phyloP scores from a whole-genome alignment of 495 filamentous ascomycete species.

The Rostrohypoxylon terebratum region DNA sequence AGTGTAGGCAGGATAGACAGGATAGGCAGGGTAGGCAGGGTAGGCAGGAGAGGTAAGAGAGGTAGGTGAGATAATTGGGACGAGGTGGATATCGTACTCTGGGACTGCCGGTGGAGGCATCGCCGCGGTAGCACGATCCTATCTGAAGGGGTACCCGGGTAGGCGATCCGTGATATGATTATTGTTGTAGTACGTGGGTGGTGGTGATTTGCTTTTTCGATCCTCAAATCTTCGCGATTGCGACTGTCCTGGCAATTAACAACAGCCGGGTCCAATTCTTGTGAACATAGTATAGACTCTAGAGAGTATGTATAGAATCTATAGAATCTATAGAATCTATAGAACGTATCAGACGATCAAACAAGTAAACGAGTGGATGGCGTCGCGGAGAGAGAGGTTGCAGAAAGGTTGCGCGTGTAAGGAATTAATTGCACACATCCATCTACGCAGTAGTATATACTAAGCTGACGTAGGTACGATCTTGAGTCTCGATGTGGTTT shows the following conservation, averaged over 20 bases:
- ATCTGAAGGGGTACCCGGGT: constrained; percentile 8
- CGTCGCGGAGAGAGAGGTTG: neutral
- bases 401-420: constrained; percentile 20
- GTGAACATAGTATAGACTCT: constrained; percentile 16
- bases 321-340: neutral
- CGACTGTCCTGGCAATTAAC: constrained; percentile 8
- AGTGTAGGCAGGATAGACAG: neutral
- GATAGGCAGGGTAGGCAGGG: neutral
- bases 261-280: constrained; percentile 17
- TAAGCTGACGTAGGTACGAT: neutral
- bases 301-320: neutral
- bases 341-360: neutral
- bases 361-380: constrained; percentile 23
- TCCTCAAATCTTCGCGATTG: neutral
- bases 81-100: constrained; percentile 71
- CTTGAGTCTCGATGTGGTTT: neutral
- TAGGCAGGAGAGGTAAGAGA: neutral
- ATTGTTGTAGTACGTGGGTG: neutral
- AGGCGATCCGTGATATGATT: neutral
- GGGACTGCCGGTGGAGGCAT: constrained; percentile 93
- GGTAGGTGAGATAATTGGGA: constrained; percentile 3
- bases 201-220: constrained; percentile 5
- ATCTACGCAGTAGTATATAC: too few species aligned
- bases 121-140: constrained; percentile 50
- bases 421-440: neutral